Evolutionary conservation across 2,329 filamentous ascomycete genomes (phyloP), one percentile per base, ranked within the genome.

Genomic region (Claviceps citrina): DNA sequence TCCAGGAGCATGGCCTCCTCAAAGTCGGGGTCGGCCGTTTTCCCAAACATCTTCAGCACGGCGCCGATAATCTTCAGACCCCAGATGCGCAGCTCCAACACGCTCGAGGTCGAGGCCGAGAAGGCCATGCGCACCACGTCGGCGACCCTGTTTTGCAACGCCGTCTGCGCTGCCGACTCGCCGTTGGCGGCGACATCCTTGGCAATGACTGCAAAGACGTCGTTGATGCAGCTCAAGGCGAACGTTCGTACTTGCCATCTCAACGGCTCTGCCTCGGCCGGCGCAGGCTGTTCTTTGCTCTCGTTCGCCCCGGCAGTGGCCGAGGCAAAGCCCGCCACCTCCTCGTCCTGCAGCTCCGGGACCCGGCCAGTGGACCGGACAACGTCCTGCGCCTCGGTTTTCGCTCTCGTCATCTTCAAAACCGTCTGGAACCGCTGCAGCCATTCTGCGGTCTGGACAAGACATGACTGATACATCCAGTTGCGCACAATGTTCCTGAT

Each of bases 81-180:
- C 68, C 86, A 85, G 30, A 98, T 80, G 20, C 91, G 75, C 43
- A 98, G 70, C 53, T 93, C 83, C 19, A 94, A 73, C 1, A 98
- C 87, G 48, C 83, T 84, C 2, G 89, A 89, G 1, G 91, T 98
- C 1, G 89, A 96, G 0, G 91, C 91, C 9, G 91, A 95, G 59
- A 98, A 98, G 0, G 91, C 89, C 71, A 96, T 94, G 38, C 86
- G 79, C 43, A 98, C 85, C 19, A 98, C 84, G 57, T 98, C 91
- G 3, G 84, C 87, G 41, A 98, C 76, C 52, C 77, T 81, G 44
- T 75, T 73, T 58, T 98, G 87, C 20, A 98, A 64, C 4, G 81
- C 84, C 34, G 72, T 61, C 53, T 93, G 82, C 4, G 86, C 84
- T 3, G 73, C 67, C 5, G 86, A 86, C 28, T 86, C 81, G 26